Base-by-base conservation (phyloP, 1,284 basidiomycete genomes). In the Lignosus rhinocerotis region DNA sequence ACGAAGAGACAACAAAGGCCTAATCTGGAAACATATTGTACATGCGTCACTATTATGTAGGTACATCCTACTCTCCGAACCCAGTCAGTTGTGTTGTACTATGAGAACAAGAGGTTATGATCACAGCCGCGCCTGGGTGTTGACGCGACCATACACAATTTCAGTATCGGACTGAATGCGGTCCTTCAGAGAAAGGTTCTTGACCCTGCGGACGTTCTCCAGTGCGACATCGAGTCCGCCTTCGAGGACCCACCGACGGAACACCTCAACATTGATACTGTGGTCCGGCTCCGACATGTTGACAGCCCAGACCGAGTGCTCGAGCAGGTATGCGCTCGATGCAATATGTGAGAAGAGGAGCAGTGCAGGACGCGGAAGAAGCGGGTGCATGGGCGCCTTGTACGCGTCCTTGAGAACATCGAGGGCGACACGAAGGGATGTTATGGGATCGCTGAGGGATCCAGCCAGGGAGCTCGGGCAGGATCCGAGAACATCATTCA, bases 291-390 rank as follows among this genome's bases (percentile, higher is more conserved):
- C 69, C 2, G 68, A 64, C 10, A 57, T 75, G 6, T 54, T 69
- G 61, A 73, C 62, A 0, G 84, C 78, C 87, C 87, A 90, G 7
- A 80, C 68, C 0, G 84, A 81, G 51, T 91, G 88, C 66, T 90
- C 87, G 6, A 90, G 74, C 31, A 90, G 77, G 67, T 80, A 83
- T 1, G 80, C 49, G 6, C 78, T 74, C 0, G 83, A 80, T 0
- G 84, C 74, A 39, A 82, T 65, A 51, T 82, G 76, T 0, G 82
- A 85, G 32, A 85, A 73, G 12, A 88, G 72, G 64, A 84, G 78
- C 32, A 91, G 72, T 1, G 82, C 79, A 0, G 84, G 80, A 3
- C 84, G 81, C 1, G 81, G 75, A 10, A 86, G 67, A 1, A 88
- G 72, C 16, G 80, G 75, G 1, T 78, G 67, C 6, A 79, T 67